A percentile compares a stretch with the other conserved stretches of the same genome.
Evolutionary conservation across 805 yeast genomes (phyloP).

Genomic region (Wickerhamiella nectarea): DNA sequence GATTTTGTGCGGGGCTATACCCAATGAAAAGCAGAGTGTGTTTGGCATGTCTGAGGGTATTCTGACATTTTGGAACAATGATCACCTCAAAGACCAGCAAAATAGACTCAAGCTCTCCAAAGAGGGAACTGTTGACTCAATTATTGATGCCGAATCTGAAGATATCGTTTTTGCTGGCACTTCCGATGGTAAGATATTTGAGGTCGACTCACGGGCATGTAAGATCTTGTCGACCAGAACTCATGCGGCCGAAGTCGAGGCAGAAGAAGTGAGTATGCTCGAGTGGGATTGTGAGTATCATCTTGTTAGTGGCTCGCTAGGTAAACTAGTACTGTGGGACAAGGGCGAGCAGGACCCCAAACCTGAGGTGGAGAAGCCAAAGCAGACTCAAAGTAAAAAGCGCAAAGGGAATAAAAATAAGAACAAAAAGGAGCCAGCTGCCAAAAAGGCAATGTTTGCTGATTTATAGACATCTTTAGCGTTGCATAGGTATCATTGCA

Average conservation of each 20-base stretch:
- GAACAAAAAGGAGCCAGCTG: conserved; percentile 1
- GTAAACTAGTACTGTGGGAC: conserved; percentile 64
- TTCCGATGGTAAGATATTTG: conserved; percentile 58
- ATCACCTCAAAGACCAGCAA: conserved; percentile 51
- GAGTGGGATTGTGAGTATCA: conserved; percentile 76
- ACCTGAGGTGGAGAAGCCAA: neutral
- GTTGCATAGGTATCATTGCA: neutral
- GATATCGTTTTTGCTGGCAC: conserved; percentile 36
- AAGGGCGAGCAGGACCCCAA: conserved; percentile 13
- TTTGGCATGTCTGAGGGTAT: conserved; percentile 91
- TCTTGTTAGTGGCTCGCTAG: conserved; percentile 74
- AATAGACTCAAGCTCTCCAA: conserved; percentile 51
- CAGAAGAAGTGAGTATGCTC: conserved; percentile 61
- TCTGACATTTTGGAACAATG: conserved; percentile 73
- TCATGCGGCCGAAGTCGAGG: conserved; percentile 36
- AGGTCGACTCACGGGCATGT: conserved; percentile 53
- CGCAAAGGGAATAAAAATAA: neutral
- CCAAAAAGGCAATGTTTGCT: conserved; percentile 2
- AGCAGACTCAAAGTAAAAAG: neutral
- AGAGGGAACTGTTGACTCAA: conserved; percentile 60
- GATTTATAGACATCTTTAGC: conserved; percentile 4
- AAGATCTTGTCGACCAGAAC: conserved; percentile 49
- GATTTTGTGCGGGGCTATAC: conserved; percentile 56
- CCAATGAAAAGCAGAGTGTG: conserved; percentile 47
- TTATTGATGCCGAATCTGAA: conserved; percentile 36